Conservation (phyloP, 305 asterid species). For the Euphrasia arctica region DNA sequence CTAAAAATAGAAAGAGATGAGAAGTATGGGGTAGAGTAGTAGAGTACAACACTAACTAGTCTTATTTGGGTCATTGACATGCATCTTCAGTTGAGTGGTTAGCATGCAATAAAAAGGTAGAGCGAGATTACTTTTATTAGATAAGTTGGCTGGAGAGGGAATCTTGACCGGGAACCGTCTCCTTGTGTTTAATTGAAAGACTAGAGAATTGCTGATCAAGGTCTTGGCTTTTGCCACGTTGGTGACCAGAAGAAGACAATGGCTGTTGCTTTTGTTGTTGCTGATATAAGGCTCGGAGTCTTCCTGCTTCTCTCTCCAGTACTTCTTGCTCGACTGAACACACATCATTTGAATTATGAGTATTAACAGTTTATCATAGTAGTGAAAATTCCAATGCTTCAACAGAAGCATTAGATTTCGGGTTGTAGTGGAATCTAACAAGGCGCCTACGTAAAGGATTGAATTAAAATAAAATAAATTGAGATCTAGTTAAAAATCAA, state of each 20-base stretch:
- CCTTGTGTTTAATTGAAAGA: constrained; percentile 64
- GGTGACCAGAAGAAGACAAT: constrained; percentile 44
- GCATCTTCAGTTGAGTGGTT: constrained; percentile 30
- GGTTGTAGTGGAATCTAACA: background rate
- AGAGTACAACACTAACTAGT: constrained; percentile 14
- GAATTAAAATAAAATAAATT: background rate
- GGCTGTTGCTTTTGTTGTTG: constrained; percentile 43
- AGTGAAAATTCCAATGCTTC: constrained; percentile 1
- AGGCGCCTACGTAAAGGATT: background rate
- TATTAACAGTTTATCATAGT: constrained; percentile 11
- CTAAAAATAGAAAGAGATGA: constrained; percentile 19
- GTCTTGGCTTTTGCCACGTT: constrained; percentile 50
- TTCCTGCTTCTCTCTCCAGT: constrained; percentile 56
- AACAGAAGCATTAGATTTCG: background rate
- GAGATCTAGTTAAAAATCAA: background rate
- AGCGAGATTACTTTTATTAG: constrained; percentile 33
- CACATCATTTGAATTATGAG: constrained; percentile 13
- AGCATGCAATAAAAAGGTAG: constrained; percentile 27
- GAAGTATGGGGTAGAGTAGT: constrained; percentile 19
- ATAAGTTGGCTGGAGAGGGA: constrained; percentile 53
- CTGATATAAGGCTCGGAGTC: constrained; percentile 50
- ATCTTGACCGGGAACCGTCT: constrained; percentile 42
- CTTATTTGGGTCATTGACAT: constrained; percentile 19
- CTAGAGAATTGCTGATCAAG: constrained; percentile 42
- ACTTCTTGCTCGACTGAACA: constrained; percentile 65